Evolutionary conservation across 257 asterid species (phyloP), one percentile per base, ranked within the genome.

Genomic region (Dorcoceras hygrometricum): DNA sequence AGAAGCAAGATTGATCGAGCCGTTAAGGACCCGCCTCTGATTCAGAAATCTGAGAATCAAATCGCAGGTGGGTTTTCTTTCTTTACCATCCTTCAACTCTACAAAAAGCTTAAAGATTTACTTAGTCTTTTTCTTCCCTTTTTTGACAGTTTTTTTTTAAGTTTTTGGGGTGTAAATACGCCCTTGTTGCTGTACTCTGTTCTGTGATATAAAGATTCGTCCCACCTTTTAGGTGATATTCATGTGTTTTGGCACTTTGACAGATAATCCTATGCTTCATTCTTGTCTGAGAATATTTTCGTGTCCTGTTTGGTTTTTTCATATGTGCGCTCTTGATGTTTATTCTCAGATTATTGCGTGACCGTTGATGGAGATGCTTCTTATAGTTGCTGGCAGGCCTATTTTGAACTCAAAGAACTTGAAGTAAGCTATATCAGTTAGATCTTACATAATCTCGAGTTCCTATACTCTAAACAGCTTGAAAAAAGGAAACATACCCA

Each of bases 371-470:
- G 97, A 59, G 99, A 90, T 51, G 88, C 74, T 7, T 83, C 83
- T 1, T 94, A 88, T 71, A 75, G 90, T 81, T 94, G 99, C 83
- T 94, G 99, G 99, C 64, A 71, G 74, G 99, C 97, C 25, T 94
- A 94, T 73, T 88, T 90, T 77, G 96, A 94, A 70, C 97, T 94
- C 76, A 82, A 90, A 78, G 89, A 94, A 55, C 96, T 94, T 62
- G 93, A 90, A 80, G 99, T 94, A 80, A 85, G 87, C 82, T 53
- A 6, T 50, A 23, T 24, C 34, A 59, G 12, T 8, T 43, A 14
- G 2, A 14, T 43, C 19, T 43, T 43, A 6, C 59, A 2, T 39
- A 56, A 28, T 9, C 12, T 46, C 0, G 48, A 28, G 12, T 11
- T 20, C 12, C 62, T 11, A 4, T 18, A 22, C 56, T 55, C 20